Evolutionary conservation across 2,329 filamentous ascomycete species (phyloP), one percentile per base, ranked within the genome.

Genomic region (Xylaria polymorpha): DNA sequence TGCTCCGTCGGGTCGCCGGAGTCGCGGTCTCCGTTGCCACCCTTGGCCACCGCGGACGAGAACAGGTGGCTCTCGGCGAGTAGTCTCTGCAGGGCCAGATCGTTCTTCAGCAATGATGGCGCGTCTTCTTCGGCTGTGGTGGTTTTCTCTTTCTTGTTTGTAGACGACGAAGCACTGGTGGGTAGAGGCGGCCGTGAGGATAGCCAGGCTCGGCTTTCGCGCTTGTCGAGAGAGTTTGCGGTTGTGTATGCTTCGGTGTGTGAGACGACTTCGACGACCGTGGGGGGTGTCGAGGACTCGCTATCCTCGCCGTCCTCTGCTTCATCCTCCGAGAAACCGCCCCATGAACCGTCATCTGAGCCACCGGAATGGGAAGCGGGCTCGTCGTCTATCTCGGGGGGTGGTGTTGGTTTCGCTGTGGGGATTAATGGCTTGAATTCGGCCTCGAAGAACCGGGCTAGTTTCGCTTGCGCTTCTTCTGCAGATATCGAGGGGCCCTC

Each of bases 11-110:
- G 78, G 53, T 82, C 75, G 18, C 81, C 79, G 72, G 7, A 75
- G 18, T 81, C 79, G 39, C 79, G 73, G 3, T 25, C 50, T 55
- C 81, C 78, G 51, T 78, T 73, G 60, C 70, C 56, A 25, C 63
- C 35, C 41, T 65, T 66, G 48, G 56, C 56, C 3, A 80, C 77
- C 15, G 80, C 77, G 25, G 87, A 84, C 53, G 79, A 75, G 70
- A 79, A 77, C 68, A 80, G 84, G 53, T 86, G 85, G 3, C 86
- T 83, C 85, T 99, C 96, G 74, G 91, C 87, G 67, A 99, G 89
- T 48, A 99, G 89, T 56, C 94, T 91, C 80, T 98, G 95, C 15
- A 99, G 89, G 46, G 93, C 94, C 63, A 97, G 89, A 80, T 98
- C 96, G 80, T 98, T 94, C 79, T 94, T 94, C 20, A 98, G 86